These are phyloP conservation scores for Sugiyamaella castrensis DNA, from an alignment of 1,139 yeast species.

Conservation along the genomic window DNA sequence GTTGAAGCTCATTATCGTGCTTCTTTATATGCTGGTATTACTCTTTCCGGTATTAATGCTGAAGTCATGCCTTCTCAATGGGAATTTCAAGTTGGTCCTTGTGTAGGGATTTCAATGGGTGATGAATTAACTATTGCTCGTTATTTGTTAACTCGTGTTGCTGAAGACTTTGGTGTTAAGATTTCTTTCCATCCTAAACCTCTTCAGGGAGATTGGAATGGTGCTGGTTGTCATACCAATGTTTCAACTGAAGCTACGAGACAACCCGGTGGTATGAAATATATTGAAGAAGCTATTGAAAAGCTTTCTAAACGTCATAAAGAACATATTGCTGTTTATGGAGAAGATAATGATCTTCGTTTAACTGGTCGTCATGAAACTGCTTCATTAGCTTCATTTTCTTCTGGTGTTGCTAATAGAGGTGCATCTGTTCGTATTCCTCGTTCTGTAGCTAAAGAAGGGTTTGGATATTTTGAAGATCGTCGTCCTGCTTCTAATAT, in stretches of 20 bases:
- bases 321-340: slow-evolving; percentile 94
- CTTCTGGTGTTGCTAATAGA: slow-evolving; percentile 99
- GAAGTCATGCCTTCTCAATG: slow-evolving; percentile 99
- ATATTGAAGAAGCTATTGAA: slow-evolving; percentile 87
- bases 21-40: slow-evolving; percentile 86
- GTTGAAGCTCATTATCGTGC: slow-evolving; percentile 99
- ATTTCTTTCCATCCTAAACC: slow-evolving; percentile 99
- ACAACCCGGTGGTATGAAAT: slow-evolving; percentile 91
- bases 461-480: slow-evolving; percentile 97
- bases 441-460: slow-evolving; percentile 97
- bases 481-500: slow-evolving; percentile 99
- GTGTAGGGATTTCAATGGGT: slow-evolving; percentile 93
- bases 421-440: slow-evolving; percentile 99
- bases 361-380: slow-evolving; percentile 98
- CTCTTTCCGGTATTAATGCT: slow-evolving; percentile 94
- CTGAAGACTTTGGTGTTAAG: slow-evolving; percentile 98
- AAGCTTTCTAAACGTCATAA: slow-evolving; percentile 93
- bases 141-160: slow-evolving; percentile 87
- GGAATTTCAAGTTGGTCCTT: slow-evolving; percentile 99
- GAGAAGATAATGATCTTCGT: slow-evolving; percentile 91
- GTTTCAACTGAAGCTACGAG: slow-evolving; percentile 93
- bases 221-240: slow-evolving; percentile 99
- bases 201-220: slow-evolving; percentile 98
- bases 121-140: slow-evolving; percentile 97
- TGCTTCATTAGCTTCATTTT: slow-evolving; percentile 85